Evolutionary conservation across 1,139 yeast species (phyloP), one percentile per base, ranked within the genome.

Genomic region (Suhomyces bribrorum): DNA sequence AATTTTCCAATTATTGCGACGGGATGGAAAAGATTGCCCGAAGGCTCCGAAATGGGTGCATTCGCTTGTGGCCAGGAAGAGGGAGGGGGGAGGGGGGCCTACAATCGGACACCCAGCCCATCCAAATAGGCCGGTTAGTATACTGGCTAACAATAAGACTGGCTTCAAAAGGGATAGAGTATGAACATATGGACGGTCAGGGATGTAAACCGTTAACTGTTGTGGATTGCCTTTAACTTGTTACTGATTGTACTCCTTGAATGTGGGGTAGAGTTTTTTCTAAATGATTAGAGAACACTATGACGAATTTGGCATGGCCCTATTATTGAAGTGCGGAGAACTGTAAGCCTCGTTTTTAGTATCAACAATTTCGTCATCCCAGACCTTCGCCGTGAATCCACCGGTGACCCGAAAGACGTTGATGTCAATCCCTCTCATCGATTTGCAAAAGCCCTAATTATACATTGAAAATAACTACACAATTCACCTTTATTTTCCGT

Each of bases 301-400:
- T n/a, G n/a, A n/a, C n/a, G n/a, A n/a, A n/a, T n/a, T n/a, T n/a
- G n/a, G n/a, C n/a, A n/a, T n/a, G n/a, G n/a, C n/a, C n/a, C n/a
- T 23, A 11, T 14, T 12, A 15, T 12, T 3, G 18, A 18, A 29
- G 32, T 29, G 32, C 32, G 32, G 32, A 29, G 32, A 29, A 29
- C 7, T 28, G 7, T 29, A 29, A 29, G 32, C 32, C 32, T 5
- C 25, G 14, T 18, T 18, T 18, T 29, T 29, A 29, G 32, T 29
- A 5, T 3, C 8, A 11, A 9, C 7, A 24, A 17, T 26, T 16
- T 23, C 32, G 14, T 23, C 20, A 14, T 18, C 24, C 14, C 16
- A 12, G 25, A 7, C 5, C 6, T 7, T 13, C 25, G 32, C 25
- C 32, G 25, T 18, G 25, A 18, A 18, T 13, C 5, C 12, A 20